Evolutionary conservation across 306 rosid genomes (phyloP).

Genomic region (Fragaria nilgerrensis): DNA sequence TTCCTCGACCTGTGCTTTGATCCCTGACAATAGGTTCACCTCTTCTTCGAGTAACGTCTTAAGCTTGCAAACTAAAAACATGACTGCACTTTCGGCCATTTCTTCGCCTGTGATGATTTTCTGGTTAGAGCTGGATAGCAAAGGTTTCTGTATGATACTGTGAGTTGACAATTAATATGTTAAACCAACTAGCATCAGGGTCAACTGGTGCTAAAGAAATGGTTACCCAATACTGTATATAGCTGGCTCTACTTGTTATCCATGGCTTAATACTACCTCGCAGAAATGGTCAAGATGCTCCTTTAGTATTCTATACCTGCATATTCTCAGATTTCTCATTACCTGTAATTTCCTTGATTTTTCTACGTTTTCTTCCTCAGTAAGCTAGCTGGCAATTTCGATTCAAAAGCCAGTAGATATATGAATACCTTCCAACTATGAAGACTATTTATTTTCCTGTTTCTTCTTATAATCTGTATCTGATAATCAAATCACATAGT

Average conservation of each 20-base stretch:
- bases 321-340: neutral
- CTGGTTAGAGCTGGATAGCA: neutral
- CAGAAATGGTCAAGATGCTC: neutral
- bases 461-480: neutral
- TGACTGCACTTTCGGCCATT: slow-evolving; percentile 56
- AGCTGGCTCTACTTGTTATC: neutral
- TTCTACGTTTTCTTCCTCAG: neutral
- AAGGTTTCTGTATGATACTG: neutral
- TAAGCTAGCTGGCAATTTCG: neutral
- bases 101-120: neutral
- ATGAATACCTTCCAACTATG: neutral
- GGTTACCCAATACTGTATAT: too few relatives aligned
- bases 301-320: neutral
- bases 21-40: slow-evolving; percentile 36
- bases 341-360: too few relatives aligned
- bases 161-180: neutral
- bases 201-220: neutral
- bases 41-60: slow-evolving; percentile 36
- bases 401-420: too few relatives aligned
- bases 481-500: too few relatives aligned
- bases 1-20: slow-evolving; percentile 15
- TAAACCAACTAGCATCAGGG: neutral
- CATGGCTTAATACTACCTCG: neutral
- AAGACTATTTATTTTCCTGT: too few relatives aligned
- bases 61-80: slow-evolving; percentile 36